Evolutionary conservation across 768 basidiomycete species (phyloP).

Genomic region (Russula compacta): DNA sequence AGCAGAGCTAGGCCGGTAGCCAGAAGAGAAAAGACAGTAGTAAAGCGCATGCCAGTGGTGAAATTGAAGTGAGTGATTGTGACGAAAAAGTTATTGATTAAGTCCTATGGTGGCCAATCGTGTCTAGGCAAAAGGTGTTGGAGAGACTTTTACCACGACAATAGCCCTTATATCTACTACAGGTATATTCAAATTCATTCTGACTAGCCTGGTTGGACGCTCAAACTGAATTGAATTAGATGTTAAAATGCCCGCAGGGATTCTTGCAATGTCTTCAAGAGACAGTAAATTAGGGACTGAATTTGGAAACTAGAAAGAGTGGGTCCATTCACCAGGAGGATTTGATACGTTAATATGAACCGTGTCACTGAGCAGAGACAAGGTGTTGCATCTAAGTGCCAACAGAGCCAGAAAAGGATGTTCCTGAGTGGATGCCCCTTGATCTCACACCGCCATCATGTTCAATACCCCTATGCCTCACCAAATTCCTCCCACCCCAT

Average conservation of each 20-base stretch:
- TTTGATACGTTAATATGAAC: background rate
- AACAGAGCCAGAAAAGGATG: background rate
- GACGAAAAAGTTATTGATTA: background rate
- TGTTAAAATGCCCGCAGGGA: too few species aligned
- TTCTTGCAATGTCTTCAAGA: background rate
- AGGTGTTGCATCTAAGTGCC: too few species aligned
- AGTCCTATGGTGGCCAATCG: background rate
- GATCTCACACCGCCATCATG: too few species aligned
- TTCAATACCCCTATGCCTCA: too few species aligned
- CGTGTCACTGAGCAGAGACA: background rate
- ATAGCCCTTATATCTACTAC: background rate
- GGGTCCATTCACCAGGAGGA: background rate
- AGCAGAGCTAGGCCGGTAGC: background rate
- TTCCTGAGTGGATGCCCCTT: too few species aligned
- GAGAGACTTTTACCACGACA: background rate
- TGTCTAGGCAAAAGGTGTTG: background rate
- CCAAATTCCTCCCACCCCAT: too few species aligned
- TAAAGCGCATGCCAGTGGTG: background rate
- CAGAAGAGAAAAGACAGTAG: background rate
- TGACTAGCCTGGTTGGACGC: too few species aligned
- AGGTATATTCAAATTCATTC: too few species aligned
- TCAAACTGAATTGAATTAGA: too few species aligned
- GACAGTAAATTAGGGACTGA: background rate
- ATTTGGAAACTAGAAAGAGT: constrained; percentile 6
- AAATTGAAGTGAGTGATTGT: background rate